Evolutionary conservation across 2,329 filamentous ascomycete genomes (phyloP), one percentile per base, ranked within the genome.

Genomic region (Cladosporium sp.): DNA sequence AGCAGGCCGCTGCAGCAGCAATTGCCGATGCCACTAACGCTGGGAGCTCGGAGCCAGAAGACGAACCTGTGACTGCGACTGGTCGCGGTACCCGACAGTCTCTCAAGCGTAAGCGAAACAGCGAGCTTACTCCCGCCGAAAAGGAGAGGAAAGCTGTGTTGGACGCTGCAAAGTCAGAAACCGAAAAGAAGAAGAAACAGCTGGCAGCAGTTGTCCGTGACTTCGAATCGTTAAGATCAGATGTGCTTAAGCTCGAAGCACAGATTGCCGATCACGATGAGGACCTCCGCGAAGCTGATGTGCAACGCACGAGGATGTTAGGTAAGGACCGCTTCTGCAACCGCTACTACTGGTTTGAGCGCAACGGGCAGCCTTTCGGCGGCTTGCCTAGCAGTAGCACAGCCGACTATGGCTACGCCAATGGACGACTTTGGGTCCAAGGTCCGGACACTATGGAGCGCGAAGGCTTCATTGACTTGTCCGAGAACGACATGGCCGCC

Each of bases 291-390:
- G 94, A 98, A 79, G 93, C 93, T 49, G 92, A 97, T 78, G 97
- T 94, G 73, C 92, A 93, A 41, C 90, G 95, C 68, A 97, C 93
- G 21, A 89, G 92, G 69, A 88, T 94, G 21, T 84, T 99, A 30
- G 95, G 95, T 67, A 94, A 95, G 77, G 95, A 99, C 79, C 88
- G 95, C 54, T 99, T 97, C 83, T 97, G 94, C 88, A 98, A 99
- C 79, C 88, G 94, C 64, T 99, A 98, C 79, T 98, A 96, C 83
- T 99, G 95, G 94, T 97, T 98, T 77, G 95, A 99, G 80, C 90
- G 94, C 69, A 99, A 98, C 74, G 95, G 93, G 28, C 98, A 98
- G 93, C 95, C 95, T 0, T 97, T 94, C 74, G 92, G 86, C 36
- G 95, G 95, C 4, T 84, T 97, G 65, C 93, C 93, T 0, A 87